Conservation (phyloP, 2,329 filamentous ascomycete genomes). For the Leptographium procerum region DNA sequence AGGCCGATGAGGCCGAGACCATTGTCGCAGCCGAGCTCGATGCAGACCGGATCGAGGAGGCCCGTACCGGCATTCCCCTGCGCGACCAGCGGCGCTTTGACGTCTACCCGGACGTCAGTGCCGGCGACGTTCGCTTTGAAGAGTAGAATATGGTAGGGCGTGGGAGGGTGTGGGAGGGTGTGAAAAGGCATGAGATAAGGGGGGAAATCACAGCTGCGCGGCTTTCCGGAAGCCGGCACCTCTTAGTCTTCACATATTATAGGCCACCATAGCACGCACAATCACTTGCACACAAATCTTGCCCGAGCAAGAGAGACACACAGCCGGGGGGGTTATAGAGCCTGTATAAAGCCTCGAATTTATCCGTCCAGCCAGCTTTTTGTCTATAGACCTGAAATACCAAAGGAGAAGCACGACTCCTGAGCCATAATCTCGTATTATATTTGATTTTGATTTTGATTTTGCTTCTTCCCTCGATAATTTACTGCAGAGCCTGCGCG, state of each 20-base stretch:
- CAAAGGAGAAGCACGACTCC: background rate
- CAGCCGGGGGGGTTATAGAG: too few relatives aligned
- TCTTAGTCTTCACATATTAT: too few relatives aligned
- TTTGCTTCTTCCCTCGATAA: background rate
- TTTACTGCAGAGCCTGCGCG: slow-evolving; percentile 56
- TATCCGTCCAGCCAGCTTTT: background rate
- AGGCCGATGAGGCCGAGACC: slow-evolving; percentile 68
- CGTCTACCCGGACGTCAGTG: slow-evolving; percentile 83
- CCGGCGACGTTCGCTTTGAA: slow-evolving; percentile 31
- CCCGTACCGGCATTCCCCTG: slow-evolving; percentile 74
- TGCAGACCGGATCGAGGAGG: slow-evolving; percentile 57
- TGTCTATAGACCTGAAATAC: background rate
- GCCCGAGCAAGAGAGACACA: too few relatives aligned
- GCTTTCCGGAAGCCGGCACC: too few relatives aligned
- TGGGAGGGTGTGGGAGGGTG: too few relatives aligned
- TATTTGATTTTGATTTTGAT: too few relatives aligned
- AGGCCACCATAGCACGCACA: too few relatives aligned
- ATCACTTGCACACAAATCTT: too few relatives aligned
- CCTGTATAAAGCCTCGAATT: too few relatives aligned
- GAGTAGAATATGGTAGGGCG: background rate
- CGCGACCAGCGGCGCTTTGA: slow-evolving; percentile 82
- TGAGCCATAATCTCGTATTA: background rate
- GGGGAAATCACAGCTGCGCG: too few relatives aligned
- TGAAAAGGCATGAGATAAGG: too few relatives aligned
- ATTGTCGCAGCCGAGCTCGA: slow-evolving; percentile 65